These are phyloP conservation scores for Iberis pinnata DNA, from an alignment of 345 rosid species.

Conservation along the genomic window DNA sequence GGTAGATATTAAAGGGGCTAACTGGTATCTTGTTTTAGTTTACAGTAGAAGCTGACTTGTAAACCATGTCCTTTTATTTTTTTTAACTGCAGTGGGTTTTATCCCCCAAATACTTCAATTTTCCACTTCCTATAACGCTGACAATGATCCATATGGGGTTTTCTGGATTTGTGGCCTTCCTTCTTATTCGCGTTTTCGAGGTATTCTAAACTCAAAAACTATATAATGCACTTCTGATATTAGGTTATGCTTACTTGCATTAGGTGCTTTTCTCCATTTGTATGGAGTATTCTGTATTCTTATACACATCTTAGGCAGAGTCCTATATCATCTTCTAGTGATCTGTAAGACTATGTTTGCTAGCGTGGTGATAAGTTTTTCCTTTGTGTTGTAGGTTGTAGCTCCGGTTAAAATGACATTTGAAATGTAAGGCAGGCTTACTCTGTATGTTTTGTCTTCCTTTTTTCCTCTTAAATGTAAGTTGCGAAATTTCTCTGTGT, in stretches of 20 bases:
- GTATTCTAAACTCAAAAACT: conserved; percentile 31
- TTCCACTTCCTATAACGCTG: conserved; percentile 81
- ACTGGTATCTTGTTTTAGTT: conserved; percentile 6
- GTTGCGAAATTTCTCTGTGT: conserved; percentile 8
- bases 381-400: conserved; percentile 57
- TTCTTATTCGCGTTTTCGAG: conserved; percentile 91
- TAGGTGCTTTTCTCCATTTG: too few relatives aligned
- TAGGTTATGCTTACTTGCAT: background rate
- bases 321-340: conserved; percentile 6
- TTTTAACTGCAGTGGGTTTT: conserved; percentile 84
- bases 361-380: conserved; percentile 10
- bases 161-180: conserved; percentile 64
- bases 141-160: conserved; percentile 97
- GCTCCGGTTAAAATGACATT: conserved; percentile 93
- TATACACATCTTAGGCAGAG: conserved; percentile 1
- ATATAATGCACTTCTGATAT: background rate
- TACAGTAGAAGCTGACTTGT: conserved; percentile 1
- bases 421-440: conserved; percentile 62
- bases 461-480: background rate
- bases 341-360: conserved; percentile 3
- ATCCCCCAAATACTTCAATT: conserved; percentile 84
- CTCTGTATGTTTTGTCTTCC: background rate
- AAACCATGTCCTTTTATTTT: conserved; percentile 1
- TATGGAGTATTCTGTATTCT: conserved; percentile 9
- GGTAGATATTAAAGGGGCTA: background rate